Evolutionary conservation across 352 stramenopile genomes (phyloP), one percentile per base, ranked within the genome.

Genomic region (Thalassiosira hispida): DNA sequence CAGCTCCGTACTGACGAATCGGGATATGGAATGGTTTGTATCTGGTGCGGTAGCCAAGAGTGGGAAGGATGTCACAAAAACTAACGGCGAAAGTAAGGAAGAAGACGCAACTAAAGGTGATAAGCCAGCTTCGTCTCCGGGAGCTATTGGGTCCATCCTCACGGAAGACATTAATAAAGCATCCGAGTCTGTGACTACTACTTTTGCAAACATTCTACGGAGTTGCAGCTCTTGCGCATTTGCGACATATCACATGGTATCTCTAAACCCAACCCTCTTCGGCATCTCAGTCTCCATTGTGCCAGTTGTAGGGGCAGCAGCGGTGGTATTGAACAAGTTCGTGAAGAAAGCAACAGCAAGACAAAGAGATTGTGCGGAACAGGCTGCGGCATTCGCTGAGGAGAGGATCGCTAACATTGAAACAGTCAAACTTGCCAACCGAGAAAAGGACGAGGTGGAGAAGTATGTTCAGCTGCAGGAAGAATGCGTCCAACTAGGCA

Each of bases 11-110:
- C 60, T 93, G 16, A 87, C 65, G 1, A 33, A 82, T 51, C 57
- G 79, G 35, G 76, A 90, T 81, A 75, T 92, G 70, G 85, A 93
- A 68, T 93, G 85, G 85, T 93, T 90, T 82, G 62, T 84, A 51
- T 76, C 69, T 16, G 76, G 76, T 11, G 62, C 25, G 4, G 44
- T 0, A 51, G 42, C 5, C 33, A 57, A 29, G 33, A 44, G 47
- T 40, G 75, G 79, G 75, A 53, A 42, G 18, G 42, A 42, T 55
- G 44, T 31, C 40, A 52, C 52, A 52, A 73, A 66, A 23, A 46
- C 44, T 23, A 27, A 38, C 35, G 40, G 20, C 31, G 40, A 49
- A 18, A 49, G 16, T 16, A 59, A 51, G 8, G 6, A 79, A 38
- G 22, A 29, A 63, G 47, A 72, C 42, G 18, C 23, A 29, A 16